These are phyloP conservation scores for Kwoniella shivajii DNA, from an alignment of 1,284 basidiomycete species.

Conservation along the genomic window DNA sequence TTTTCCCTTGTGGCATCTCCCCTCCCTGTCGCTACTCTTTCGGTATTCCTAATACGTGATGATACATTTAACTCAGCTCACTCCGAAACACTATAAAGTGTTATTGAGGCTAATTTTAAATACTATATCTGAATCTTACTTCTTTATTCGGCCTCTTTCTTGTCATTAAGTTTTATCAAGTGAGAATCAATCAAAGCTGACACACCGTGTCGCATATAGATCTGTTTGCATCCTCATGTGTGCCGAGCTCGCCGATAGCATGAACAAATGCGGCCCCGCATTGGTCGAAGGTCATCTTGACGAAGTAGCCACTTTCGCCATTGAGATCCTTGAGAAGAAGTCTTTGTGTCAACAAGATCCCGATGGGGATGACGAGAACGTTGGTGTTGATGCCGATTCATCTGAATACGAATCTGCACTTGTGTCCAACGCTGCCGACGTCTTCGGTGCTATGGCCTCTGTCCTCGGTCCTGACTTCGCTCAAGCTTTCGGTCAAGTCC, in stretches of 20 bases:
- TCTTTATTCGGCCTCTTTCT: slow-evolving; percentile 11
- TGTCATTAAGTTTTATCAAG: neutral
- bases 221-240: slow-evolving; percentile 84
- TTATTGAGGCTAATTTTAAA: slow-evolving; percentile 61
- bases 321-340: slow-evolving; percentile 86
- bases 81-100: slow-evolving; percentile 66
- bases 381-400: slow-evolving; percentile 65
- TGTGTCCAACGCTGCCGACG: slow-evolving; percentile 90
- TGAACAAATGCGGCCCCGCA: slow-evolving; percentile 85
- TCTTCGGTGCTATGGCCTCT: slow-evolving; percentile 86
- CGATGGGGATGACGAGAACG: slow-evolving; percentile 87
- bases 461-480: slow-evolving; percentile 83
- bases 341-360: slow-evolving; percentile 95
- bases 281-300: slow-evolving; percentile 77
- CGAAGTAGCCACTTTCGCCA: slow-evolving; percentile 72
- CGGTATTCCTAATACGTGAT: slow-evolving; percentile 57
- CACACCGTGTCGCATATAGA: slow-evolving; percentile 56
- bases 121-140: slow-evolving; percentile 42
- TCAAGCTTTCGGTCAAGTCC: slow-evolving; percentile 81
- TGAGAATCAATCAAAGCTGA: neutral
- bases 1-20: too few relatives aligned
- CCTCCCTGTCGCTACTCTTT: neutral
- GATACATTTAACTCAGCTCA: slow-evolving; percentile 80
- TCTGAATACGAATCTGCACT: slow-evolving; percentile 97
- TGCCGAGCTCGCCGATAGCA: slow-evolving; percentile 82